Base-by-base conservation (phyloP, 495 filamentous ascomycete species). In the Aspergillus conjunctus region DNA sequence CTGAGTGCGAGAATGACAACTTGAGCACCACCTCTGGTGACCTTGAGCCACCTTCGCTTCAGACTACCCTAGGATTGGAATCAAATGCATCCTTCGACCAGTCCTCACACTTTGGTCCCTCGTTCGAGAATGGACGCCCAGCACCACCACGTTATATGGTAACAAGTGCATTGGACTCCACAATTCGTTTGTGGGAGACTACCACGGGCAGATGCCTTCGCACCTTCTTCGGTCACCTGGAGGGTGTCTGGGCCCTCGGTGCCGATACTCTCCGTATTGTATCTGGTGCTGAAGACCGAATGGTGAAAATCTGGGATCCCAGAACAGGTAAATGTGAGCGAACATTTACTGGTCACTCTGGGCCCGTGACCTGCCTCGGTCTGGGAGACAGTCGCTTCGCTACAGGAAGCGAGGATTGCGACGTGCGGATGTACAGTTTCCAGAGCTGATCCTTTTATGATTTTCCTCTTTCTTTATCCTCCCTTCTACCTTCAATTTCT, bases 301-400 rank as follows among this genome's bases (percentile, higher is more conserved):
- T 93, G 87, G 89, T 96, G 71, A 97, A 97, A 72, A 88, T 95
- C 39, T 98, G 95, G 95, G 93, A 98, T 76, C 87, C 93, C 30
- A 79, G 91, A 65, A 91, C 89, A 12, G 93, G 95, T 4, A 91
- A 88, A 61, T 96, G 92, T 71, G 91, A 97, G 71, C 80, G 91
- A 41, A 98, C 93, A 2, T 93, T 94, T 65, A 88, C 90, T 17
- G 93, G 92, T 2, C 95, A 98, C 68, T 80, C 86, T 8, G 92
- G 89, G 0, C 91, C 95, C 0, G 91, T 96, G n/a, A 94, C 90
- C 33, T 96, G 92, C 72, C 86, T 97, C 49, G 92, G 91, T 2
- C 79, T 99, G 8, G 93, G 90, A 61, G 94, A 98, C 70, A 87
- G 84, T 64, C 83, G 88, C 41, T 87, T 98, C 79, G 88, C 88